Evolutionary conservation across 73 alveolate species (phyloP), one percentile per base, ranked within the genome.

Genomic region (Paramecium caudatum): DNA sequence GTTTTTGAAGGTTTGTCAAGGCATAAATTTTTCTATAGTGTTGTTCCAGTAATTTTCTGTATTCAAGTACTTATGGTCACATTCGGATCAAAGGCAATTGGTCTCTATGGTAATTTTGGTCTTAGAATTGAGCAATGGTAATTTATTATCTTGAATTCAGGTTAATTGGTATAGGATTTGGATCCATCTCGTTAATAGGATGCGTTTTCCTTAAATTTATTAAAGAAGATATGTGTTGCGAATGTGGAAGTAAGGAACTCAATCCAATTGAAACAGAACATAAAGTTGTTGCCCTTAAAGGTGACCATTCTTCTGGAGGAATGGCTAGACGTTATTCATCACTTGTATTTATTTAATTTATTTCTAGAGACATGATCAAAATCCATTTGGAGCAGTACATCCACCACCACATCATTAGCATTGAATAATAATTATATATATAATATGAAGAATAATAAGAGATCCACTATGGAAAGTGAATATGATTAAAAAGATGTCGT

Each of bases 141-240:
- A 19, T 27, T 99, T 46, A 91, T 97, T 16, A 45, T 94, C 16
- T 83, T 47, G 16, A 32, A 15, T 96, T 94, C 61, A 93, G 98
- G 98, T 43, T 91, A 5, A 91, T 93, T 45, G 96, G 98, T 50
- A 70, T 97, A 12, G 98, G 91, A 15, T 91, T 94, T 16, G 97
- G 99, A 69, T n/a, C 55, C 37, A 93, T 81, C 7, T 68, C 92
- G 19, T 65, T 69, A 7, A 27, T 55, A 1, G 91, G 94, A 63
- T 81, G 94, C 9, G 69, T 90, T 33, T 82, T 68, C 46, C 88
- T 91, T 3, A 80, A 70, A 25, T 90, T 70, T 36, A 90, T 91
- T 0, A 92, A 90, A 33, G 93, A 86, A 39, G 88, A 74, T 43
- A 74, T 74, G 88, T 74, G 88, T 74, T 74, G 88, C 43, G 88